Evolutionary conservation across 495 filamentous ascomycete genomes (phyloP).

Genomic region (Monascus purpureus): DNA sequence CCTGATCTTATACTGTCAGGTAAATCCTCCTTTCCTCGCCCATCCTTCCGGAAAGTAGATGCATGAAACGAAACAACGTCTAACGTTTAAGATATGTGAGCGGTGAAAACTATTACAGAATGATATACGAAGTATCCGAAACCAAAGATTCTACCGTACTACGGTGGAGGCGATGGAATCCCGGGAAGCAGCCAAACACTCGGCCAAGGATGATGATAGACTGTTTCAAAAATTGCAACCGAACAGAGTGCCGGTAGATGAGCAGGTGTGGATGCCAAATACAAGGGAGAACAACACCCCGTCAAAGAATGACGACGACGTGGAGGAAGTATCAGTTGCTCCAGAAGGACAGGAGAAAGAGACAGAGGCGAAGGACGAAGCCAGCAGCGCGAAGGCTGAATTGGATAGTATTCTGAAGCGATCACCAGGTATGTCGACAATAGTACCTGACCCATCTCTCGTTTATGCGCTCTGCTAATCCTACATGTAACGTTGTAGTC

Average conservation of each 20-base stretch:
- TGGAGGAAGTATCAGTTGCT: conserved; percentile 33
- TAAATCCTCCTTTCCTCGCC: conserved; percentile 9
- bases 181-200: conserved; percentile 17
- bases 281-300: conserved; percentile 39
- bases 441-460: conserved; percentile 1
- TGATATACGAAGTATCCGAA: conserved; percentile 27
- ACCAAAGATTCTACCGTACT: conserved; percentile 35
- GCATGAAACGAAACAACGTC: not conserved
- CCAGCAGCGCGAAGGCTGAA: conserved; percentile 36
- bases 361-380: conserved; percentile 13
- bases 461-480: conserved; percentile 9
- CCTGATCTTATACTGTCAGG: conserved; percentile 49
- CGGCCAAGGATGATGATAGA: conserved; percentile 16
- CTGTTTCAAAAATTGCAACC: conserved; percentile 20
- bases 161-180: conserved; percentile 35
- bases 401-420: conserved; percentile 66
- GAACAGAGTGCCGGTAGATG: conserved; percentile 18
- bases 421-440: conserved; percentile 54
- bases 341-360: conserved; percentile 8
- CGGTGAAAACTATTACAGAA: conserved; percentile 13
- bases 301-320: conserved; percentile 36
- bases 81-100: not conserved
- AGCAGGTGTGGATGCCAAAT: conserved; percentile 27
- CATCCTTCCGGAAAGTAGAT: not conserved
- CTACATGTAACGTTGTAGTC: conserved; percentile 32